Percentiles rank a stretch among this genome's conserved stretches.
phyloP scores from a whole-genome alignment of 805 yeast species.

The Spathaspora passalidarum region DNA sequence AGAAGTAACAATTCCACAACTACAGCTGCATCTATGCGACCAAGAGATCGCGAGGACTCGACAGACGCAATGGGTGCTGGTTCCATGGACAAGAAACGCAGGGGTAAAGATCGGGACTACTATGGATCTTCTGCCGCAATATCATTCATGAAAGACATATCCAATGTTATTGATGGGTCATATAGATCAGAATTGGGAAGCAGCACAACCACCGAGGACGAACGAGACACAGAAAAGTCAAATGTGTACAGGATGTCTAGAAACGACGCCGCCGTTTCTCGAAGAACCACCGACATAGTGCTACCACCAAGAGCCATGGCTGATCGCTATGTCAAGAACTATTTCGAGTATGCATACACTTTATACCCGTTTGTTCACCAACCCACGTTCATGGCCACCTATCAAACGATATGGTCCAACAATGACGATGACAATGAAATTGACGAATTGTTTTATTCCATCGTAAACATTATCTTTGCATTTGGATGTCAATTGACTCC shows the following conservation, averaged over 20 bases:
- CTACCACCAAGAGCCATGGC: slow-evolving; percentile 19
- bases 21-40: neutral
- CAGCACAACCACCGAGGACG: slow-evolving; percentile 2
- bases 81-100: slow-evolving; percentile 1
- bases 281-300: slow-evolving; percentile 6
- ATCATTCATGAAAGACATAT: slow-evolving; percentile 12
- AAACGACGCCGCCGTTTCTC: slow-evolving; percentile 1
- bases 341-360: slow-evolving; percentile 19
- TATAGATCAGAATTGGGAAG: neutral
- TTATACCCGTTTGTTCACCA: slow-evolving; percentile 21
- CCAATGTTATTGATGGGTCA: slow-evolving; percentile 7
- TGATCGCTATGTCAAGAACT: slow-evolving; percentile 17
- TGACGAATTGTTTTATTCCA: slow-evolving; percentile 19
- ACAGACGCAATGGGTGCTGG: slow-evolving; percentile 15
- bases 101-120: slow-evolving; percentile 6
- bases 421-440: slow-evolving; percentile 8
- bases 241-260: slow-evolving; percentile 9
- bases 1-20: slow-evolving; percentile 1
- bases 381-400: slow-evolving; percentile 19
- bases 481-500: slow-evolving; percentile 16
- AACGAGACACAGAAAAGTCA: neutral
- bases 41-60: neutral
- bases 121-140: slow-evolving; percentile 13
- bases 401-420: slow-evolving; percentile 16
- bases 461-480: slow-evolving; percentile 20